These are phyloP conservation scores for Yamadazyma kitorensis DNA, from an alignment of 805 yeast genomes.

Conservation along the genomic window DNA sequence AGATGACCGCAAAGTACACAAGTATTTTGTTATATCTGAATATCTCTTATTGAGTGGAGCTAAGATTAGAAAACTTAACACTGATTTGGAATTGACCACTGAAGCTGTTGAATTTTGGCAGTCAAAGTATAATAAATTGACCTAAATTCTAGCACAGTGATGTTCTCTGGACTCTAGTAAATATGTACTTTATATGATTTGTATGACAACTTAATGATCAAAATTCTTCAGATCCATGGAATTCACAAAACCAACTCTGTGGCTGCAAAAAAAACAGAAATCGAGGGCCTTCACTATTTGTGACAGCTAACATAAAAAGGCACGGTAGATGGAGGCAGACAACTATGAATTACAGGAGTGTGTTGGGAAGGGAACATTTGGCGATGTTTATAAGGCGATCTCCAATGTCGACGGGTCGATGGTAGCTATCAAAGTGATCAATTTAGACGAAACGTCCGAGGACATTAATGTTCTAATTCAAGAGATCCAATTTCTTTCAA, in stretches of 20 bases:
- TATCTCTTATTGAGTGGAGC: slow-evolving; percentile 57
- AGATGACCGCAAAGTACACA: too few species aligned
- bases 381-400: slow-evolving; percentile 73
- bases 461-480: slow-evolving; percentile 68
- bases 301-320: slow-evolving; percentile 4
- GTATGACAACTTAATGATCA: too few species aligned
- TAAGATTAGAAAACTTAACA: slow-evolving; percentile 34
- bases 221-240: too few species aligned
- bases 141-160: too few species aligned
- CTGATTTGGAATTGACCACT: slow-evolving; percentile 37
- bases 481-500: slow-evolving; percentile 75
- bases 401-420: slow-evolving; percentile 34
- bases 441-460: slow-evolving; percentile 75
- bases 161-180: too few species aligned
- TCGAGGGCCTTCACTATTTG: too few species aligned
- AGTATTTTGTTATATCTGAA: slow-evolving; percentile 51
- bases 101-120: slow-evolving; percentile 58
- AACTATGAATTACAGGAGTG: slow-evolving; percentile 43
- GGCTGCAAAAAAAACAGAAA: slow-evolving; percentile 8
- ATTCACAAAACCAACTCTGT: too few species aligned
- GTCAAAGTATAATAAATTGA: slow-evolving; percentile 14
- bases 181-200: too few species aligned
- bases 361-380: slow-evolving; percentile 83
- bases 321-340: slow-evolving; percentile 13
- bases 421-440: slow-evolving; percentile 86